Evolutionary conservation across 495 filamentous ascomycete genomes (phyloP), one percentile per base, ranked within the genome.

Genomic region (Saxophila tyrrhenica): DNA sequence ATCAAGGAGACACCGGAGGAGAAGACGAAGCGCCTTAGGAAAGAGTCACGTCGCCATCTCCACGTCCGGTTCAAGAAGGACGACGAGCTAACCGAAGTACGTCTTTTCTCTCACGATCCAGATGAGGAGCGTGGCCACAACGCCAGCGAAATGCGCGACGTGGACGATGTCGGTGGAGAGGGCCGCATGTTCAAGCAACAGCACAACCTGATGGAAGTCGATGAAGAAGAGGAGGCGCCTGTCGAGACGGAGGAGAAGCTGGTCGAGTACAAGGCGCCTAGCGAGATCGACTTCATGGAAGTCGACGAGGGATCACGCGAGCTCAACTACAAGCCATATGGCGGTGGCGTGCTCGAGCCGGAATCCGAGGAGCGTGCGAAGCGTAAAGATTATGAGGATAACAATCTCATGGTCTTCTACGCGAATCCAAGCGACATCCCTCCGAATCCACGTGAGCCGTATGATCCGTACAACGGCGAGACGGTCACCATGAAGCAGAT

Each of bases 351-450:
- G 11, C 73, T 74, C 32, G 62, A 70, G 3, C 74, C 85, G 9
- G 65, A 70, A 0, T 89, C 83, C 9, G 70, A 78, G 0, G 82
- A 94, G 63, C 82, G 82, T 53, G 72, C 76, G 39, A 72, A 73
- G 3, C 88, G 88, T 64, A 75, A 84, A 25, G 75, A 82, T 48
- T 80, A 86, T 9, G 90, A 94, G 67, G 71, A 74, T 20, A 81
- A 74, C n/a, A 89, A 86, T 22, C 76, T 95, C 29, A 88, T 94
- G 81, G 85, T 83, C 3, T 79, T 89, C 55, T 92, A 95, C 62
- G 78, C 83, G 1, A 80, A 81, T 50, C 67, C 70, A 32, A 76
- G 77, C 7, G 89, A 94, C 61, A 83, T 94, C 55, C 90, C 90
- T 3, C 71, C 80, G 0, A 80, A 83, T 0, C 85, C 90, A 1